Percentiles rank a stretch among this genome's conserved stretches.
These are phyloP conservation scores for Thelonectria blattea DNA, from an alignment of 2,329 filamentous ascomycete genomes.

Conservation along the genomic window DNA sequence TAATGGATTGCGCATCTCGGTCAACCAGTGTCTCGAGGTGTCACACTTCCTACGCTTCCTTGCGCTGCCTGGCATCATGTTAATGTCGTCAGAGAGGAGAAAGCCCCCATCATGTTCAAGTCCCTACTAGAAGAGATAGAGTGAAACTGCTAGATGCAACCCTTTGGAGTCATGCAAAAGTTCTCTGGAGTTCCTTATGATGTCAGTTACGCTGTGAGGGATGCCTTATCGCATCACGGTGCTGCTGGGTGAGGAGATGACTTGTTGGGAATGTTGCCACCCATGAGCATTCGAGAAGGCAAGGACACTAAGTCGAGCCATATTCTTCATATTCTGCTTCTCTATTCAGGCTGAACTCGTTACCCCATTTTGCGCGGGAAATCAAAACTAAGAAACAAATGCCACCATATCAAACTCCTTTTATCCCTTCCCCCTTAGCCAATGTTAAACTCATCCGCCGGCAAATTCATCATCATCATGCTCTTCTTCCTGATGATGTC, in stretches of 20 bases:
- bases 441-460: conserved; percentile 72
- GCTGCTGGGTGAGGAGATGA: neutral
- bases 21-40: conserved; percentile 13
- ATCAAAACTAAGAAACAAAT: neutral
- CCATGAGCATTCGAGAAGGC: neutral
- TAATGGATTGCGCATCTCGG: conserved; percentile 27
- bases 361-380: neutral
- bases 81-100: conserved; percentile 14
- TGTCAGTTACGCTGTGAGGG: neutral
- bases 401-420: neutral
- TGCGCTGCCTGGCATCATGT: no score
- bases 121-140: conserved; percentile 21
- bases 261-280: neutral
- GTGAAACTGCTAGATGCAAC: conserved; percentile 14
- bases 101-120: conserved; percentile 1
- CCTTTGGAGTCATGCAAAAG: neutral
- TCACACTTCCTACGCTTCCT: neutral
- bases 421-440: conserved; percentile 49
- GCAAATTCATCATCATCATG: conserved; percentile 69
- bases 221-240: neutral
- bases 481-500: conserved; percentile 64
- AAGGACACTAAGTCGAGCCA: neutral
- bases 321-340: neutral
- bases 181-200: conserved; percentile 11
- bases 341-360: neutral